Percentiles rank a stretch among this genome's conserved stretches.
Conservation (phyloP, 2,329 filamentous ascomycete genomes). For the Penicillium griseofulvum region DNA sequence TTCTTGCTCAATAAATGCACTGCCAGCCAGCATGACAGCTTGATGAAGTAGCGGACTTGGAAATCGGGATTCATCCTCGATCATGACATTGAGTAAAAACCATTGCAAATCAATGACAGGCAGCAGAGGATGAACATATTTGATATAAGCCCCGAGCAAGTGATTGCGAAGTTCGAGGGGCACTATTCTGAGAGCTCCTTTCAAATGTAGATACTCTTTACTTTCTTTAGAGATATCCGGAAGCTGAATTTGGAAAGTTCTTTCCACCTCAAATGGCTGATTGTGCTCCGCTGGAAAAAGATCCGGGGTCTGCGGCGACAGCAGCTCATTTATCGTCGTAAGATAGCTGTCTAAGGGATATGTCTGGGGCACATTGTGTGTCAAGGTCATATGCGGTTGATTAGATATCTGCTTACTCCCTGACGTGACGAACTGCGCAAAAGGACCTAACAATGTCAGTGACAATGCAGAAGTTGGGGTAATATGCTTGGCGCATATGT, state of each 20-base stretch:
- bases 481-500: neutral
- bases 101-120: conserved; percentile 8
- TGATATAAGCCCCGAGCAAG: conserved; percentile 9
- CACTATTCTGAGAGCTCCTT: conserved; percentile 6
- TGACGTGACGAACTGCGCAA: neutral
- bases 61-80: conserved; percentile 7
- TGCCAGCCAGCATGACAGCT: conserved; percentile 14
- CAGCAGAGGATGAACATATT: conserved; percentile 13
- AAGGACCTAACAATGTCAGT: neutral
- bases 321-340: neutral
- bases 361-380: conserved; percentile 5
- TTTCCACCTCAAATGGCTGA: neutral
- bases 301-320: conserved; percentile 1
- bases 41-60: conserved; percentile 11
- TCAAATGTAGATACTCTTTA: neutral
- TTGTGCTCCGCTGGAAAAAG: neutral
- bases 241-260: neutral
- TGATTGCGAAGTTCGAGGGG: conserved; percentile 2
- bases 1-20: conserved; percentile 11
- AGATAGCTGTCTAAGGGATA: conserved; percentile 8
- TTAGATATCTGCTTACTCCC: conserved; percentile 1
- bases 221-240: conserved; percentile 2
- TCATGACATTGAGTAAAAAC: conserved; percentile 8
- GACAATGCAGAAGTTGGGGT: neutral
- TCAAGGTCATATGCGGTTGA: conserved; percentile 4